Evolutionary conservation across 352 stramenopile species (phyloP).

Genomic region (Pythium apleroticum): DNA sequence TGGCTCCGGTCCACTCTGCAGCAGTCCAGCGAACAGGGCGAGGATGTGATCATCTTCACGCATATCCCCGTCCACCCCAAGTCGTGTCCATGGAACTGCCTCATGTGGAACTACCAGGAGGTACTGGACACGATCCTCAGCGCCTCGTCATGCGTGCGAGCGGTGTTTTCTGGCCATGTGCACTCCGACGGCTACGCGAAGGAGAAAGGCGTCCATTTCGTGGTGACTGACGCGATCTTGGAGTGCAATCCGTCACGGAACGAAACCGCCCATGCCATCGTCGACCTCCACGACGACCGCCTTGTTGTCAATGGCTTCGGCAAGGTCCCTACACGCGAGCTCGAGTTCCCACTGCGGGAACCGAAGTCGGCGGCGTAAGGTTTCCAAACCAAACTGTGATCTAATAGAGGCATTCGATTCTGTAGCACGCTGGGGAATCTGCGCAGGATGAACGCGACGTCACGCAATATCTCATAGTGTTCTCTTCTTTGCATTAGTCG

Average conservation of each 20-base stretch:
- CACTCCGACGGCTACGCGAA: constrained; percentile 59
- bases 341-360: constrained; percentile 38
- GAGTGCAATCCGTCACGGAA: constrained; percentile 44
- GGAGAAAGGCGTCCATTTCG: constrained; percentile 56
- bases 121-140: constrained; percentile 49
- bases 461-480: constrained; percentile 6
- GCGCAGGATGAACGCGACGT: not conserved
- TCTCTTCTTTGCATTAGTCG: constrained; percentile 26
- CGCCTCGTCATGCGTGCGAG: constrained; percentile 44
- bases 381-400: not conserved
- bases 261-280: constrained; percentile 61
- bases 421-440: not conserved
- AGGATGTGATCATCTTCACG: constrained; percentile 74
- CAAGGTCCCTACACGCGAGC: constrained; percentile 57
- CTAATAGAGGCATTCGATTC: not conserved
- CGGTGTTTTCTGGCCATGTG: constrained; percentile 71
- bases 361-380: not conserved
- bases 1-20: constrained; percentile 51
- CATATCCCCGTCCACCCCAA: constrained; percentile 66
- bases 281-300: constrained; percentile 55
- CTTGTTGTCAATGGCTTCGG: constrained; percentile 56
- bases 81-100: constrained; percentile 26
- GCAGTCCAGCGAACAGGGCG: constrained; percentile 23
- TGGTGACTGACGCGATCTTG: constrained; percentile 68
- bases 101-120: constrained; percentile 83